These are phyloP conservation scores for Orbilia quercus DNA, from an alignment of 2,329 filamentous ascomycete genomes.

Conservation along the genomic window DNA sequence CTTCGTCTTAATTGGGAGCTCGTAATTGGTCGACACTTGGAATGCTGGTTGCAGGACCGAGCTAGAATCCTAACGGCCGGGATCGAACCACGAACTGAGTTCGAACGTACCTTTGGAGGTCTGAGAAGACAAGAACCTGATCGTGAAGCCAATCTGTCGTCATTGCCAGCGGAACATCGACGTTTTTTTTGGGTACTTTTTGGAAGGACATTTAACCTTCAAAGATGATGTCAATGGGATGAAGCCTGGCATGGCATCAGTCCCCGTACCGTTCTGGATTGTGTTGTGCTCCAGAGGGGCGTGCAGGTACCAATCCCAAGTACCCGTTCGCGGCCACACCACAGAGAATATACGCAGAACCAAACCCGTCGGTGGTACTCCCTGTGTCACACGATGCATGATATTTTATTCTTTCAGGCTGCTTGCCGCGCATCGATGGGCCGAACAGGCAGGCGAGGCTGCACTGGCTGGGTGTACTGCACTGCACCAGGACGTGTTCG, in stretches of 20 bases:
- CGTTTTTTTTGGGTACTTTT: too few relatives aligned
- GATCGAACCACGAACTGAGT: conserved; percentile 26
- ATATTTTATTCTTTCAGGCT: conserved; percentile 24
- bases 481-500: conserved; percentile 29
- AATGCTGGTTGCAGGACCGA: conserved; percentile 21
- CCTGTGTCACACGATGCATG: conserved; percentile 44
- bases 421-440: conserved; percentile 32
- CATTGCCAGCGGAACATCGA: conserved; percentile 24
- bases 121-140: conserved; percentile 17
- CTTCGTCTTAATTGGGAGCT: conserved; percentile 13
- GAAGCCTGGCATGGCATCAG: conserved; percentile 17
- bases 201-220: conserved; percentile 3
- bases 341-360: conserved; percentile 34
- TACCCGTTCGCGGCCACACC: conserved; percentile 18
- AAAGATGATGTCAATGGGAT: conserved; percentile 41
- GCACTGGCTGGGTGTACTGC: conserved; percentile 25
- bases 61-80: conserved; percentile 30
- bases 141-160: conserved; percentile 41
- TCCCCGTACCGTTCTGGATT: neutral
- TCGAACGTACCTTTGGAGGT: conserved; percentile 28
- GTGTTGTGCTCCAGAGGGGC: conserved; percentile 9
- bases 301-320: conserved; percentile 35
- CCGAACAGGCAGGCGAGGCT: too few relatives aligned
- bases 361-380: conserved; percentile 13
- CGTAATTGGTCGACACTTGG: conserved; percentile 47